These are phyloP conservation scores for Mortierella claussenii DNA, from an alignment of 192 early-diverging fungal genomes.

Conservation along the genomic window DNA sequence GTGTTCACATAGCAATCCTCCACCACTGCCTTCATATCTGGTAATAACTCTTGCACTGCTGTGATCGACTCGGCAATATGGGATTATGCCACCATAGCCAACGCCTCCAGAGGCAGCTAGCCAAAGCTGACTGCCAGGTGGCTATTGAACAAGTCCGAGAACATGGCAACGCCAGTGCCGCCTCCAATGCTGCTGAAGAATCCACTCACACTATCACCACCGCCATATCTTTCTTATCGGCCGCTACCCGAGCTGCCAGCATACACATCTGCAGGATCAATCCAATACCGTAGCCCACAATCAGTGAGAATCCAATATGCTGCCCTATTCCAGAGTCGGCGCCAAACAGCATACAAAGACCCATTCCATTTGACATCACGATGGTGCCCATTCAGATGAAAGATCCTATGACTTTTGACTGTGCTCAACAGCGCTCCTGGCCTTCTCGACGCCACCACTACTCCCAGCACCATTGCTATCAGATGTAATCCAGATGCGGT, in stretches of 20 bases:
- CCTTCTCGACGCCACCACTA: constrained; percentile 75
- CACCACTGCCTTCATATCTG: constrained; percentile 48
- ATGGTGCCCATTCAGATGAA: constrained; percentile 71
- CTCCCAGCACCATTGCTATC: constrained; percentile 77
- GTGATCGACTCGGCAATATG: constrained; percentile 28
- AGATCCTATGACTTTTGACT: constrained; percentile 66
- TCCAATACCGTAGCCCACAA: constrained; percentile 82
- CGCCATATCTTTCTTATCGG: constrained; percentile 70
- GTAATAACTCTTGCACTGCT: constrained; percentile 34
- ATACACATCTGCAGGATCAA: constrained; percentile 77
- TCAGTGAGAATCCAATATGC: constrained; percentile 70
- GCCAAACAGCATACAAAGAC: constrained; percentile 65
- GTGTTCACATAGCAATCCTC: constrained; percentile 62
- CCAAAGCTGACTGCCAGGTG: constrained; percentile 47
- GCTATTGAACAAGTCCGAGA: constrained; percentile 69
- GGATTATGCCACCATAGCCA: constrained; percentile 3
- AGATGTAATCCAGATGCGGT: constrained; percentile 78
- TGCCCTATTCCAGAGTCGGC: constrained; percentile 54
- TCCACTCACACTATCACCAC: constrained; percentile 73
- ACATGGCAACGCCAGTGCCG: constrained; percentile 71
- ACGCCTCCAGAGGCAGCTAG: not conserved
- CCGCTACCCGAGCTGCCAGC: constrained; percentile 76
- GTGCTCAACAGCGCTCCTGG: constrained; percentile 71
- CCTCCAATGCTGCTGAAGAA: constrained; percentile 63
- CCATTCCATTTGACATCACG: constrained; percentile 69